Conservation (phyloP, 306 rosid genomes). For the Delonix regia region DNA sequence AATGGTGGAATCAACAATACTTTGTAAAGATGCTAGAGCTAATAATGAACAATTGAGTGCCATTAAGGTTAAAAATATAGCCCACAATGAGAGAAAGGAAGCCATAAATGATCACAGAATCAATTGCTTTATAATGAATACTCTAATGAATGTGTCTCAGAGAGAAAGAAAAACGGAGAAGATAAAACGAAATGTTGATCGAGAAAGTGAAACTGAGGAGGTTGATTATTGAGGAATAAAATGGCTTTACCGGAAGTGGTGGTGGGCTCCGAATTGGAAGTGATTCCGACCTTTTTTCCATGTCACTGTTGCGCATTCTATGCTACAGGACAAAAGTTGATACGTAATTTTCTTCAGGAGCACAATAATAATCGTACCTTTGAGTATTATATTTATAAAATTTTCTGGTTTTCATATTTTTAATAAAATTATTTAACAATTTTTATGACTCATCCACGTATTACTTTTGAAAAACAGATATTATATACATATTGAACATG, state of each 20-base stretch:
- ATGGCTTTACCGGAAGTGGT: slow-evolving; percentile 36
- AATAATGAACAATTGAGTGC: slow-evolving; percentile 30
- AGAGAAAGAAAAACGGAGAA: slow-evolving; percentile 6
- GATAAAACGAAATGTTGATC: neutral
- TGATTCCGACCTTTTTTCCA: too few species aligned
- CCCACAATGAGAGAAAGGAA: slow-evolving; percentile 45
- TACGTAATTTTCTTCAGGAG: slow-evolving; percentile 30
- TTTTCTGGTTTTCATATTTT: too few species aligned
- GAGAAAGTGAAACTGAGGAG: slow-evolving; percentile 19
- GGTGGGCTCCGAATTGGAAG: too few species aligned
- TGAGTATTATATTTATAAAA: too few species aligned
- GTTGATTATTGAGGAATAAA: slow-evolving; percentile 41
- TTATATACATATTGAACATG: too few species aligned
- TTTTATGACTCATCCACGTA: too few species aligned
- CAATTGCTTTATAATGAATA: slow-evolving; percentile 38
- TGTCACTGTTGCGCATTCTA: slow-evolving; percentile 33
- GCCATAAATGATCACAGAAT: slow-evolving; percentile 46
- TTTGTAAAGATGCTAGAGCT: slow-evolving; percentile 28
- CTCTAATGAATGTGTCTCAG: slow-evolving; percentile 37
- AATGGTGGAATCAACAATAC: slow-evolving; percentile 41
- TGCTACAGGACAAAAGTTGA: slow-evolving; percentile 53
- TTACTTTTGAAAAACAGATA: too few species aligned
- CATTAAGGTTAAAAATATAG: slow-evolving; percentile 34
- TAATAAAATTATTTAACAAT: too few species aligned
- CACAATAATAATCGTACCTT: neutral